Conservation (phyloP, 2,329 filamentous ascomycete genomes). For the Colletotrichum noveboracense region DNA sequence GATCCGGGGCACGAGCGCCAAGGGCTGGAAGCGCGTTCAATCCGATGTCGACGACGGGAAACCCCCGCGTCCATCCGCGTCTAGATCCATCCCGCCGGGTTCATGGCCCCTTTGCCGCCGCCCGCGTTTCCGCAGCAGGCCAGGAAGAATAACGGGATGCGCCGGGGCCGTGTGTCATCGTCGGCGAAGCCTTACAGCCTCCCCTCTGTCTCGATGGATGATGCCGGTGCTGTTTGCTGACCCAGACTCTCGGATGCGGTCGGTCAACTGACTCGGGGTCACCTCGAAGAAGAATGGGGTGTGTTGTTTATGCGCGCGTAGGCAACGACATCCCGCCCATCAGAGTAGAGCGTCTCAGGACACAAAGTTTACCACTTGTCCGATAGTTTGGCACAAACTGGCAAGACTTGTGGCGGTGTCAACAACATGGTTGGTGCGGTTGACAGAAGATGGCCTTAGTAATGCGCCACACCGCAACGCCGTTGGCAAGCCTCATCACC, state of each 20-base stretch:
- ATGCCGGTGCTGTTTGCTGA: not conserved
- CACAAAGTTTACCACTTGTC: not conserved
- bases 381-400: not conserved
- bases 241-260: conserved; percentile 1
- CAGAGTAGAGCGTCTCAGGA: not conserved
- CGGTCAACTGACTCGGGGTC: conserved; percentile 1
- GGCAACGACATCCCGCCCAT: not conserved
- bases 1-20: not conserved
- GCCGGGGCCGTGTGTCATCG: not conserved
- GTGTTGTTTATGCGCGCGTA: not conserved
- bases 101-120: not conserved
- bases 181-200: not conserved
- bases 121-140: not conserved
- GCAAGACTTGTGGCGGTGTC: not conserved
- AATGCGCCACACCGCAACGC: conserved; percentile 7
- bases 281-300: not conserved
- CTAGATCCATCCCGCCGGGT: not conserved
- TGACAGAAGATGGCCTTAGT: conserved; percentile 7
- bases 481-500: not conserved
- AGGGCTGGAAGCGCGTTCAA: not conserved
- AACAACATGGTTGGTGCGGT: not conserved
- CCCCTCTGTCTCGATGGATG: not conserved
- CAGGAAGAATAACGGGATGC: not conserved
- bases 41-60: not conserved
- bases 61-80: not conserved